phyloP scores from a whole-genome alignment of 2,329 filamentous ascomycete genomes.

The Botrytis cinerea region DNA sequence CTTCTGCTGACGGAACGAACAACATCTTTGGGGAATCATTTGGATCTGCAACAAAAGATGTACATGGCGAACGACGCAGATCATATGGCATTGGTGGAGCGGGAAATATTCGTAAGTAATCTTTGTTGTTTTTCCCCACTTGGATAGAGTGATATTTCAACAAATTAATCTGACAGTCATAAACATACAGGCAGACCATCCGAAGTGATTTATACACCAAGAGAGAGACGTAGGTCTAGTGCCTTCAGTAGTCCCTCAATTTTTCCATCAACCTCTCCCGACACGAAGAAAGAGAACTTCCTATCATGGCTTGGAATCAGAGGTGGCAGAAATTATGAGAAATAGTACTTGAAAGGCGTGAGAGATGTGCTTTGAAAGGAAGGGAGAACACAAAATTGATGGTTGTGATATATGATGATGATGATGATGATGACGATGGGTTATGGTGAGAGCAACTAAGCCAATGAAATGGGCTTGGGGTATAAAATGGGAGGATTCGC shows the following conservation, averaged over 20 bases:
- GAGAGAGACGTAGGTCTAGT: slow-evolving; percentile 31
- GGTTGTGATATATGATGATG: background rate
- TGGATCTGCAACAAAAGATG: background rate
- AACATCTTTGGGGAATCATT: background rate
- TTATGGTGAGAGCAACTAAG: background rate
- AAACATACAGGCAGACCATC: slow-evolving; percentile 36
- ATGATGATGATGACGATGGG: background rate
- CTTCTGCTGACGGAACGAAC: background rate
- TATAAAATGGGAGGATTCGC: background rate
- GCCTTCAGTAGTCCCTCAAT: slow-evolving; percentile 28
- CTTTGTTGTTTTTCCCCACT: background rate
- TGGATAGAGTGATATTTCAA: background rate
- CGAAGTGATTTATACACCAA: slow-evolving; percentile 35
- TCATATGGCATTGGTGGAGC: slow-evolving; percentile 41
- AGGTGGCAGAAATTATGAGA: background rate
- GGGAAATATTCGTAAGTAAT: slow-evolving; percentile 39
- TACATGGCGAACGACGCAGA: slow-evolving; percentile 29
- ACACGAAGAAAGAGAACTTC: slow-evolving; percentile 27
- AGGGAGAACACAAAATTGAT: background rate
- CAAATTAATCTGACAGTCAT: background rate
- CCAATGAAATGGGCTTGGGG: background rate
- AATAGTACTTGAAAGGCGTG: background rate
- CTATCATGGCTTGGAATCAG: slow-evolving; percentile 19
- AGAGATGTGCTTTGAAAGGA: background rate
- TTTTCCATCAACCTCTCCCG: slow-evolving; percentile 27